phyloP scores from a whole-genome alignment of 2,329 filamentous ascomycete species.

The Fusarium sp. region DNA sequence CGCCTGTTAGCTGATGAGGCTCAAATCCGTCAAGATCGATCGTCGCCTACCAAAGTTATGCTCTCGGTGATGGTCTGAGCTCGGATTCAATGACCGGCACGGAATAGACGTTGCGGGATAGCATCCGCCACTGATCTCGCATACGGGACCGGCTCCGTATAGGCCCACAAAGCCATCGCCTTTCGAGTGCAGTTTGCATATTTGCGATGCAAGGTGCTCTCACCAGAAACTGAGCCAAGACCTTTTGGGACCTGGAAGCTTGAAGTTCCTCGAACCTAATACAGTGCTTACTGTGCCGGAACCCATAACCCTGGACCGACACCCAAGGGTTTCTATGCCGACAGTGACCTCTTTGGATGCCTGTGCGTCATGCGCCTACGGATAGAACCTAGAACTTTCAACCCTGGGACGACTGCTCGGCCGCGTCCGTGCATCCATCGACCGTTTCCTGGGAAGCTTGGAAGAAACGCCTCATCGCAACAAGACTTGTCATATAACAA shows the following conservation, averaged over 20 bases:
- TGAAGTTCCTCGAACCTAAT: conserved; percentile 16
- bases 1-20: conserved; percentile 33
- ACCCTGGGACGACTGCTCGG: conserved; percentile 31
- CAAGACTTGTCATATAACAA: conserved; percentile 40
- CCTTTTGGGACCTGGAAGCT: conserved; percentile 5
- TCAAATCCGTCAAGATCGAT: conserved; percentile 38
- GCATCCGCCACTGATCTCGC: conserved; percentile 20
- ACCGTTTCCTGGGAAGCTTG: conserved; percentile 38
- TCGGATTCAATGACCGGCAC: not conserved
- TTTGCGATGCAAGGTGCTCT: conserved; percentile 15
- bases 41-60: conserved; percentile 14
- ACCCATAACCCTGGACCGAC: conserved; percentile 21
- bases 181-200: conserved; percentile 13
- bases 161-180: conserved; percentile 7
- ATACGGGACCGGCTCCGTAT: conserved; percentile 24
- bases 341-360: conserved; percentile 32
- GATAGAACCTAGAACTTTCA: not conserved
- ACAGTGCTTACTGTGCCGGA: conserved; percentile 29
- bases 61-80: conserved; percentile 22
- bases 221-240: conserved; percentile 19
- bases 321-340: conserved; percentile 34
- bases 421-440: conserved; percentile 47
- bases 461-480: conserved; percentile 38
- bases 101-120: conserved; percentile 2
- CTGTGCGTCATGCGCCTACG: conserved; percentile 46